Evolutionary conservation across 1,284 basidiomycete genomes (phyloP), one percentile per base, ranked within the genome.

Genomic region (Volvariella surrecta): DNA sequence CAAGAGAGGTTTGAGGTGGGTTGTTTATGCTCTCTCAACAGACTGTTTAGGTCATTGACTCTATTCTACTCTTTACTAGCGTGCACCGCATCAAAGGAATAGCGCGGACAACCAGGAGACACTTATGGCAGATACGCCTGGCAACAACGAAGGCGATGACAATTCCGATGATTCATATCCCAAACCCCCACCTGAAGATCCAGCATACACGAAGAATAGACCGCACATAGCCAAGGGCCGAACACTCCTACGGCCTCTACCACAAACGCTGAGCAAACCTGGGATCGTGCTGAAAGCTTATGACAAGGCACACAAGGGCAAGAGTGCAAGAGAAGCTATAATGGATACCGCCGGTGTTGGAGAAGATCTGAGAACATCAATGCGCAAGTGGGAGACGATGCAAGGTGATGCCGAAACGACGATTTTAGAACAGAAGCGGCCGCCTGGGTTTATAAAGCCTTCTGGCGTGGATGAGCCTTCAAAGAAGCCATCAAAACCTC

Each of bases 381-480:
- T 60, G 32, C 52, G 51, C 17, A 58, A 54, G 66, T 68, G 11
- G 79, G 73, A 0, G 67, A 66, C 52, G 60, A 73, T 48, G 54
- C 73, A 20, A 68, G 70, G 59, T 47, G 51, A 60, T 4, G 62
- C 62, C n/a, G 68, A 71, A 31, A 71, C 69, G n/a, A 54, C 58
- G 41, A 71, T 72, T 58, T 46, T 73, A 31, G 9, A 15, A 31
- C 30, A 31, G 30, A 31, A 35, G 32, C 39, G 39, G 34, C 38
- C 37, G 45, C 49, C 52, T 39, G 48, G 40, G 40, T 79, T 79
- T 54, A 49, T 76, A 46, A 79, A 76, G 52, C 76, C 76, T 28
- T 62, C 67, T 32, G 76, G 74, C 19, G 67, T 80, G 16, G 76
- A 79, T 48, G 71, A 66, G 21, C 74, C 75, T n/a, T n/a, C n/a